Percentiles rank a stretch among this genome's conserved stretches.
Evolutionary conservation across 2,329 filamentous ascomycete species (phyloP).

Genomic region (Balansia obtecta): DNA sequence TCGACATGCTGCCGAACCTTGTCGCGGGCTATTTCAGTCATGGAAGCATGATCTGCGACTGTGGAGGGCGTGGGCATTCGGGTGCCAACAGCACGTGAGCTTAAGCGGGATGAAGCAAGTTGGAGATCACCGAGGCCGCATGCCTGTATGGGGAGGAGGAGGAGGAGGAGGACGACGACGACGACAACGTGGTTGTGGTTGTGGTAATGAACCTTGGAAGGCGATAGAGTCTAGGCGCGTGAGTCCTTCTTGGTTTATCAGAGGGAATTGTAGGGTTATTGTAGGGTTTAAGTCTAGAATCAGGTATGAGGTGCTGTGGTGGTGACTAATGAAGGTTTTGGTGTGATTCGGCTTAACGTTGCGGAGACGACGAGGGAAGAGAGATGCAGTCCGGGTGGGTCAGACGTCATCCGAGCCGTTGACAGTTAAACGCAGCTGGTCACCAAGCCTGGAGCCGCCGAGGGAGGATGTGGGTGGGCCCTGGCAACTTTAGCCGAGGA

Average conservation of each 20-base stretch:
- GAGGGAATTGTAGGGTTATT: not conserved
- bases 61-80: conserved; percentile 44
- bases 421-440: conserved; percentile 2
- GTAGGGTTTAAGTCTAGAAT: not conserved
- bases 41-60: conserved; percentile 44
- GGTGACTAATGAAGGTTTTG: not conserved
- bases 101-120: conserved; percentile 4
- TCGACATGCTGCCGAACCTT: conserved; percentile 17
- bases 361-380: not conserved
- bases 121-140: conserved; percentile 11
- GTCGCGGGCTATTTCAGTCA: conserved; percentile 37
- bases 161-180: too few species aligned
- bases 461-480: too few species aligned
- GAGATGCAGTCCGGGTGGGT: not conserved
- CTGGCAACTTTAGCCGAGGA: conserved; percentile 9
- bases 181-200: too few species aligned
- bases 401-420: conserved; percentile 8
- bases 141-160: not conserved
- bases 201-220: not conserved
- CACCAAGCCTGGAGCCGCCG: conserved; percentile 1
- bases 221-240: not conserved
- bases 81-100: conserved; percentile 5
- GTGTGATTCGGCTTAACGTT: conserved; percentile 1
- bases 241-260: not conserved
- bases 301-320: not conserved